A percentile compares a stretch with the other conserved stretches of the same genome.
Evolutionary conservation across 2,329 filamentous ascomycete species (phyloP).

Genomic region (Colletotrichum zoysiae): DNA sequence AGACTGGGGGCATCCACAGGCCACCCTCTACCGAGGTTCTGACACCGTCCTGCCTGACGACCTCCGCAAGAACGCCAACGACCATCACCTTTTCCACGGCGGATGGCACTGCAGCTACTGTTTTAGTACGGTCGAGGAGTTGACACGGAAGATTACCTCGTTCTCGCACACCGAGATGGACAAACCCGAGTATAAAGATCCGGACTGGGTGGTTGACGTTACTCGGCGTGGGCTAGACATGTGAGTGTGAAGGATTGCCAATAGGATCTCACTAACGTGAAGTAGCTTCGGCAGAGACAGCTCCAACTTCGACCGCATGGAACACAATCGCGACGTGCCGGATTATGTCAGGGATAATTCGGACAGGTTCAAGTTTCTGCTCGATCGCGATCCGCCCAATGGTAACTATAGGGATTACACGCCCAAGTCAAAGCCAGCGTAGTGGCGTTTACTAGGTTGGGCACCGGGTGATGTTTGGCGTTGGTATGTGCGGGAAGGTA

Average conservation of each 20-base stretch:
- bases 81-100: slow-evolving; percentile 57
- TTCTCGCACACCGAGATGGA: slow-evolving; percentile 58
- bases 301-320: slow-evolving; percentile 47
- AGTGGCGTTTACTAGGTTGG: not conserved
- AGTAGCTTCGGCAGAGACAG: slow-evolving; percentile 44
- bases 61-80: slow-evolving; percentile 63
- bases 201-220: slow-evolving; percentile 54
- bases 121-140: slow-evolving; percentile 67
- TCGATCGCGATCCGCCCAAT: slow-evolving; percentile 54
- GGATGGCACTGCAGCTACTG: slow-evolving; percentile 74
- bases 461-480: not conserved
- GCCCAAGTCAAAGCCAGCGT: not conserved
- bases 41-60: slow-evolving; percentile 66
- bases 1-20: slow-evolving; percentile 71
- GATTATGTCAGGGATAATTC: slow-evolving; percentile 52
- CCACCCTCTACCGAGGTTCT: slow-evolving; percentile 63
- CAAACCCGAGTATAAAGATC: slow-evolving; percentile 55
- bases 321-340: slow-evolving; percentile 58
- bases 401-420: slow-evolving; percentile 53
- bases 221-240: slow-evolving; percentile 58
- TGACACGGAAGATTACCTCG: slow-evolving; percentile 65
- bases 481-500: not conserved
- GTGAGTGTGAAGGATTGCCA: slow-evolving; percentile 50
- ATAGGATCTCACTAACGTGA: slow-evolving; percentile 42
- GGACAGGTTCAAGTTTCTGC: slow-evolving; percentile 52